A percentile compares a stretch with the other conserved stretches of the same genome.
These are phyloP conservation scores for Spirogloea muscicola DNA, from an alignment of 139 green algal genomes.

Conservation along the genomic window DNA sequence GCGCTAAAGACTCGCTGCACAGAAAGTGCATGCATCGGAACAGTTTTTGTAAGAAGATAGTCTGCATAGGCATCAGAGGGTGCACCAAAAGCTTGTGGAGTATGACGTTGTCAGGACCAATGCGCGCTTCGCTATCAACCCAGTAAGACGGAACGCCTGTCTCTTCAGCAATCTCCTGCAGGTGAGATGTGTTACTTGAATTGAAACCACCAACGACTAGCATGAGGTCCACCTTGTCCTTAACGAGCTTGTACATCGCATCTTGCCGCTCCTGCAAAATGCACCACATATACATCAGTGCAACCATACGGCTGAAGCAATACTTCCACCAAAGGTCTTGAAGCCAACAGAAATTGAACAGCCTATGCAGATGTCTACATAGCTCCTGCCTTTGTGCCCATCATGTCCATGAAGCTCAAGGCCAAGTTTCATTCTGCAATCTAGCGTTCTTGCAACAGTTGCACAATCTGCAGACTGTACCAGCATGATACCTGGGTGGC, in stretches of 20 bases:
- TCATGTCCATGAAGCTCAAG: too few relatives aligned
- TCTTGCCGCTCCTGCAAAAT: slow-evolving; percentile 85
- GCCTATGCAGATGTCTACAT: too few relatives aligned
- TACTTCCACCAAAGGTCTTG: not conserved
- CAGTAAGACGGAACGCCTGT: slow-evolving; percentile 88
- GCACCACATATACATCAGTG: not conserved
- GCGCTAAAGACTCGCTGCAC: not conserved
- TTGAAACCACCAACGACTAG: slow-evolving; percentile 99
- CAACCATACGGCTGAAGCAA: not conserved
- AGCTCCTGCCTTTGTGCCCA: too few relatives aligned
- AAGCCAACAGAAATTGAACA: not conserved
- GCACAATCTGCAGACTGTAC: too few relatives aligned
- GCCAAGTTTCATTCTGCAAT: too few relatives aligned
- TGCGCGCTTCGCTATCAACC: slow-evolving; percentile 77
- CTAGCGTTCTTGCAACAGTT: too few relatives aligned
- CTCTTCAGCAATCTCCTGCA: slow-evolving; percentile 92
- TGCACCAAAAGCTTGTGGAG: slow-evolving; percentile 34
- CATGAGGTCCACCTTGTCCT: slow-evolving; percentile 82
- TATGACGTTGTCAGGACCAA: slow-evolving; percentile 81
- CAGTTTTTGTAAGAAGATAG: not conserved
- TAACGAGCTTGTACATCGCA: slow-evolving; percentile 85
- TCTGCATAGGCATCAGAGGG: not conserved
- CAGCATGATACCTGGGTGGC: slow-evolving; percentile 87
- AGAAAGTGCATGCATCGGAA: not conserved
- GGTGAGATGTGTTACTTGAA: slow-evolving; percentile 93